A percentile compares a stretch with the other conserved stretches of the same genome.
Evolutionary conservation across 805 yeast genomes (phyloP).

Genomic region (Limtongia smithiae): DNA sequence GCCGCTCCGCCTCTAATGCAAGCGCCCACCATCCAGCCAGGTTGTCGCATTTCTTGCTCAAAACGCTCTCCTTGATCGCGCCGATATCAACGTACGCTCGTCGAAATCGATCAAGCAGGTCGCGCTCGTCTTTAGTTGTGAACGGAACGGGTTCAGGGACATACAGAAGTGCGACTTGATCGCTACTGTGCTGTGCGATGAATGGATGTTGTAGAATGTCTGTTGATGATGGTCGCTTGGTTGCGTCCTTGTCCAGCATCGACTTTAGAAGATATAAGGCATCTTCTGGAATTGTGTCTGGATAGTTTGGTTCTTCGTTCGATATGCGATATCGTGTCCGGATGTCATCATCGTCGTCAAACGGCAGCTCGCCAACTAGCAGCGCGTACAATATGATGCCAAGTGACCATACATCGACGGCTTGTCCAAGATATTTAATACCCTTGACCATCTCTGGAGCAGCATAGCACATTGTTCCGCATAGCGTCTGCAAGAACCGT

Average conservation of each 20-base stretch:
- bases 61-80: constrained; percentile 54
- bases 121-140: constrained; percentile 58
- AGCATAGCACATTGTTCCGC: constrained; percentile 96
- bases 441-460: constrained; percentile 83
- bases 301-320: constrained; percentile 59
- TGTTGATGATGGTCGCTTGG: constrained; percentile 53
- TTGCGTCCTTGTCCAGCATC: constrained; percentile 65
- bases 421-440: constrained; percentile 70
- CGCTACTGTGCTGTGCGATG: constrained; percentile 15
- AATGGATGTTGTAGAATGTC: constrained; percentile 53
- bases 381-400: constrained; percentile 86
- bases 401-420: constrained; percentile 81
- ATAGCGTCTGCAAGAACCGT: constrained; percentile 66
- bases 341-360: constrained; percentile 73
- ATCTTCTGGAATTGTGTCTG: constrained; percentile 46
- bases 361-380: constrained; percentile 84
- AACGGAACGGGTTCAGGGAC: constrained; percentile 46
- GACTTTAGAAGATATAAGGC: constrained; percentile 50
- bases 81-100: constrained; percentile 64
- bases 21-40: constrained; percentile 74
- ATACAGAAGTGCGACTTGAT: constrained; percentile 43
- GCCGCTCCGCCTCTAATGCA: constrained; percentile 50
- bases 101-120: constrained; percentile 55
- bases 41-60: constrained; percentile 60
- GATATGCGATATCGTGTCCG: constrained; percentile 59